Conservation (phyloP, 163 green algal genomes). For the Prototheca wickerhamii region DNA sequence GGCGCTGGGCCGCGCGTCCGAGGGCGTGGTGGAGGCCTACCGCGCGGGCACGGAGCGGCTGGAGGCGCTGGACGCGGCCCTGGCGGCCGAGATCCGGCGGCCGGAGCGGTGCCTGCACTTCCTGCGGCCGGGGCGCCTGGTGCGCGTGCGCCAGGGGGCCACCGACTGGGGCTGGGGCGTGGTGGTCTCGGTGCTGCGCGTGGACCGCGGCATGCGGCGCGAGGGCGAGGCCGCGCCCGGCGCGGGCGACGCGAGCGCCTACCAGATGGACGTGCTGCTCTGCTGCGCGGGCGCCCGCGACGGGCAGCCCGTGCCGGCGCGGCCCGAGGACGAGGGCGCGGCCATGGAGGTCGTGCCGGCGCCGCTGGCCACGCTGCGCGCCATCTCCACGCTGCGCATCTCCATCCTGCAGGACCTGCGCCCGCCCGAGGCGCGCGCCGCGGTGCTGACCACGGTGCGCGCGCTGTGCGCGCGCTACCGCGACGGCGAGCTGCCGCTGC, state of each 20-base stretch:
- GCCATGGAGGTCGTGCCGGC: slow-evolving; percentile 60
- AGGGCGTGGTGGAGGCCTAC: slow-evolving; percentile 42
- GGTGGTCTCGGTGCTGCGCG: slow-evolving; percentile 45
- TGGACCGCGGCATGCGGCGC: not conserved
- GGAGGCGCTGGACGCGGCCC: slow-evolving; percentile 18
- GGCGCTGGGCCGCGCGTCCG: slow-evolving; percentile 26
- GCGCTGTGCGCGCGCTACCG: slow-evolving; percentile 48
- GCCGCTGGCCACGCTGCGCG: slow-evolving; percentile 48
- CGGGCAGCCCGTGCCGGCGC: slow-evolving; percentile 1
- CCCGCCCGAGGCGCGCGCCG: slow-evolving; percentile 41
- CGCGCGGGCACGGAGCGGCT: slow-evolving; percentile 34
- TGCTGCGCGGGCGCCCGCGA: slow-evolving; percentile 14
- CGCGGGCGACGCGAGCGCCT: slow-evolving; percentile 18
- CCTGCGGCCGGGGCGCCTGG: slow-evolving; percentile 70
- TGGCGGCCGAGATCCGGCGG: slow-evolving; percentile 44
- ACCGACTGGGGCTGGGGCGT: slow-evolving; percentile 82
- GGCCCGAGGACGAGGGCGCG: slow-evolving; percentile 2
- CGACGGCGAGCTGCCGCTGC: slow-evolving; percentile 39
- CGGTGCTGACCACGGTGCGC: slow-evolving; percentile 22
- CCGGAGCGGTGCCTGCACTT: slow-evolving; percentile 68
- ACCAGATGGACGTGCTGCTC: slow-evolving; percentile 70
- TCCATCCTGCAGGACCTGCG: slow-evolving; percentile 67
- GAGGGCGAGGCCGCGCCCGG: not conserved
- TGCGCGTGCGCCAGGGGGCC: slow-evolving; percentile 36
- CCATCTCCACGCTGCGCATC: slow-evolving; percentile 64